Evolutionary conservation across 1,284 basidiomycete species (phyloP).

Genomic region (Apiotrichum gracile): DNA sequence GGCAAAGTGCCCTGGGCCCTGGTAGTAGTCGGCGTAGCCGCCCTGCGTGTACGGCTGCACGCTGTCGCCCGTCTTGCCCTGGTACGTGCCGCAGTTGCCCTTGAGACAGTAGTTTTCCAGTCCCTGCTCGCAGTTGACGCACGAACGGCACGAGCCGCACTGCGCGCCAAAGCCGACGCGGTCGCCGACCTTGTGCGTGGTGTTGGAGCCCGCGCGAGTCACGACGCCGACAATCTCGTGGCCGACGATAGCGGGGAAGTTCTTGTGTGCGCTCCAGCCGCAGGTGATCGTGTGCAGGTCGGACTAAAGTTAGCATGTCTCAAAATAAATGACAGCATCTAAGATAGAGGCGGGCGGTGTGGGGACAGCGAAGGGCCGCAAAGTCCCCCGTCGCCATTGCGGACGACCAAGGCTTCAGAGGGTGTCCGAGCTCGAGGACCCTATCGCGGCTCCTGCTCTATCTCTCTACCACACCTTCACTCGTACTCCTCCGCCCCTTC

Average conservation of each 20-base stretch:
- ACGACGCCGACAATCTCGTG: slow-evolving; percentile 52
- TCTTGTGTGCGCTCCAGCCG: slow-evolving; percentile 20
- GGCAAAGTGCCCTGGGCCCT: slow-evolving; percentile 60
- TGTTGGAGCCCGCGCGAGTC: slow-evolving; percentile 42
- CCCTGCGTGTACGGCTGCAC: slow-evolving; percentile 19
- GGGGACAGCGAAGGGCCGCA: too few relatives aligned
- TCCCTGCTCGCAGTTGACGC: slow-evolving; percentile 53
- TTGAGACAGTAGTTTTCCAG: slow-evolving; percentile 53
- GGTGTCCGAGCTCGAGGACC: too few relatives aligned
- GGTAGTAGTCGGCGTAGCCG: slow-evolving; percentile 27
- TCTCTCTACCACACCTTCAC: too few relatives aligned
- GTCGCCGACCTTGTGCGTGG: slow-evolving; percentile 57
- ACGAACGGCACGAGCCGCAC: slow-evolving; percentile 54
- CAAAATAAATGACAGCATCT: too few relatives aligned
- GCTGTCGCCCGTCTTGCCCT: slow-evolving; percentile 16
- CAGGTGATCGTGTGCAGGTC: slow-evolving; percentile 29
- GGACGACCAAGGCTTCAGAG: too few relatives aligned
- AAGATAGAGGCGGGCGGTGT: too few relatives aligned
- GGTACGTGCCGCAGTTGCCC: slow-evolving; percentile 13
- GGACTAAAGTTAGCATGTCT: too few relatives aligned
- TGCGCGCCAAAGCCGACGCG: slow-evolving; percentile 62
- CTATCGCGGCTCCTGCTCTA: background rate
- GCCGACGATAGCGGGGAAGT: slow-evolving; percentile 34
- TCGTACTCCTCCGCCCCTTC: too few relatives aligned
- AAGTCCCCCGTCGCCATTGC: too few relatives aligned